A percentile compares a stretch with the other conserved stretches of the same genome.
These are phyloP conservation scores for Pseudogymnoascus sp. DNA, from an alignment of 2,329 filamentous ascomycete genomes.

Conservation along the genomic window DNA sequence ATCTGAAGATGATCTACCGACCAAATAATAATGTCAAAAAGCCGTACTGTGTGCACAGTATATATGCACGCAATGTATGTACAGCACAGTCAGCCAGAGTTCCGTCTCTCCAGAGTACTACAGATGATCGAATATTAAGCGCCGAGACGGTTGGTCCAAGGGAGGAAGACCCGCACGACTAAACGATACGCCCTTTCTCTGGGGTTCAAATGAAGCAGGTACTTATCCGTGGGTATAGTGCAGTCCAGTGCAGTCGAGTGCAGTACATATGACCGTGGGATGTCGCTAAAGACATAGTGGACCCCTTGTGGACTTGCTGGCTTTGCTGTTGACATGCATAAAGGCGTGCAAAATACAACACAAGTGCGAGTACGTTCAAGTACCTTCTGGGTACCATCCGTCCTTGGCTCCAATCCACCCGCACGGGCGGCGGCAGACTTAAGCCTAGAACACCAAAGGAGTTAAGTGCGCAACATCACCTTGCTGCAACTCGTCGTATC, in stretches of 20 bases:
- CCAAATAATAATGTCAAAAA: constrained; percentile 2
- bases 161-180: background rate
- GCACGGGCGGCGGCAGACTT: constrained; percentile 6
- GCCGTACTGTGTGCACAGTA: background rate
- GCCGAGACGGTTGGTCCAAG: background rate
- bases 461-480: constrained; percentile 4
- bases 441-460: constrained; percentile 8
- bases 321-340: background rate
- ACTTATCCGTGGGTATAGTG: background rate
- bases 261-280: background rate
- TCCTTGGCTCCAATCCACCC: constrained; percentile 7
- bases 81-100: background rate
- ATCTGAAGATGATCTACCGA: constrained; percentile 2
- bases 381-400: constrained; percentile 2
- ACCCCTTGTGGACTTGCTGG: background rate
- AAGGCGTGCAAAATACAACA: background rate
- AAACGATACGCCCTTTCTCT: background rate
- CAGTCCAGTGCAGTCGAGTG: no score
- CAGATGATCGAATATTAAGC: background rate
- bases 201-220: constrained; percentile 5
- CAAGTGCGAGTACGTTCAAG: background rate
- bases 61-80: background rate
- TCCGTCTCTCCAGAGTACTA: background rate
- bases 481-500: constrained; percentile 9
- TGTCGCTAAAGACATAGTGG: constrained; percentile 1